Evolutionary conservation across 306 rosid genomes (phyloP).

Genomic region (Albizia julibrissin): DNA sequence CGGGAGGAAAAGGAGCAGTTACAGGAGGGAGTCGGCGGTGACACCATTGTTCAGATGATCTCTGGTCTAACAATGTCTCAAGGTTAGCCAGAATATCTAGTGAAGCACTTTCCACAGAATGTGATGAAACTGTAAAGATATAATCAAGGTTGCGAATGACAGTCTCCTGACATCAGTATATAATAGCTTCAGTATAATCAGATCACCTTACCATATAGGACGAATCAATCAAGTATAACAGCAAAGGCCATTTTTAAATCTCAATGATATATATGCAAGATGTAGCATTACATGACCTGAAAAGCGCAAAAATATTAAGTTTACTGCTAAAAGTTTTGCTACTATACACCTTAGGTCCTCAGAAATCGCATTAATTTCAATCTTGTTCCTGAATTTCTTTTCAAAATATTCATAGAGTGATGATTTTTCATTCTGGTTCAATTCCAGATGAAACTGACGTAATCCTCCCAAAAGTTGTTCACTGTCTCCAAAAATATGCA

Average conservation of each 20-base stretch:
- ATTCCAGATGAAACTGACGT: not conserved
- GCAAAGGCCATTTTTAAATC: conserved; percentile 6
- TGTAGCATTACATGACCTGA: conserved; percentile 8
- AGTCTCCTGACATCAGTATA: conserved; percentile 63
- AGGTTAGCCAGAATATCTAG: conserved; percentile 75
- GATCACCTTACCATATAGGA: conserved; percentile 7
- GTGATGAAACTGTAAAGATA: conserved; percentile 69
- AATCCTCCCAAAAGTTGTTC: not conserved
- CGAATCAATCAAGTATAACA: conserved; percentile 8
- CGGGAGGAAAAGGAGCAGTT: conserved; percentile 85
- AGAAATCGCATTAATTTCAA: not conserved
- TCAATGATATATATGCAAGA: conserved; percentile 17
- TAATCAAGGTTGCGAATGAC: conserved; percentile 89
- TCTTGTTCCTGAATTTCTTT: not conserved
- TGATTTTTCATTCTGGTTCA: not conserved
- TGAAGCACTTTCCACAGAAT: conserved; percentile 67
- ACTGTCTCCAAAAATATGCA: not conserved
- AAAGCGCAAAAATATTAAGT: conserved; percentile 9
- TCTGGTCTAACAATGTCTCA: conserved; percentile 68
- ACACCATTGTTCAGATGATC: conserved; percentile 90
- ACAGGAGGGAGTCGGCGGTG: conserved; percentile 82
- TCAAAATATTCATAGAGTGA: not conserved
- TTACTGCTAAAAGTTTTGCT: not conserved
- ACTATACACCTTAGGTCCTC: not conserved
- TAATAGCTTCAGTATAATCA: conserved; percentile 16